Conservation (phyloP, 176 grass and related monocot genomes). For the Cenchrus fungigraminus region DNA sequence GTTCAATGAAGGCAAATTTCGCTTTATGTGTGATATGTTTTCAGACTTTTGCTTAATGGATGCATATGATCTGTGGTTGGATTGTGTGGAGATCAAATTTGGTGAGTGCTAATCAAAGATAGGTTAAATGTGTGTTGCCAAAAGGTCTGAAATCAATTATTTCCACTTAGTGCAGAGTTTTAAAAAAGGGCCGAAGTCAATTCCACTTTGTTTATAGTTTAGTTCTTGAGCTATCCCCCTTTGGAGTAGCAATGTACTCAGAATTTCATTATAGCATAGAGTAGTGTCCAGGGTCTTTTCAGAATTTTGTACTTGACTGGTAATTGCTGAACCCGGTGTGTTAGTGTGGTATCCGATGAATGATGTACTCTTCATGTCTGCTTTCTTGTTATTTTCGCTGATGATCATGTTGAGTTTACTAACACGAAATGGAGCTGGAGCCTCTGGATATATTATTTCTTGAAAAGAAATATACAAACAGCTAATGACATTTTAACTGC, state of each 20-base stretch:
- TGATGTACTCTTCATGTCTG: neutral
- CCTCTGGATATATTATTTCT: neutral
- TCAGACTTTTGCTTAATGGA: neutral
- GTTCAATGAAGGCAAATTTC: neutral
- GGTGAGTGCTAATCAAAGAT: neutral
- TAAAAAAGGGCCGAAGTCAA: too few species aligned
- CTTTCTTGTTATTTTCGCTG: neutral
- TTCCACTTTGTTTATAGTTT: neutral
- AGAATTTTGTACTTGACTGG: neutral
- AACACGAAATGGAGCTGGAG: neutral
- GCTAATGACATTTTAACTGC: neutral
- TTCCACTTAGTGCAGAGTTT: neutral
- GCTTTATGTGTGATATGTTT: neutral
- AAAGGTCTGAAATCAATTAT: neutral
- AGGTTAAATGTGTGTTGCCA: neutral
- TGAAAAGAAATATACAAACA: neutral
- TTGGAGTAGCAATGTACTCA: neutral
- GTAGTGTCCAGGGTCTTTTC: neutral
- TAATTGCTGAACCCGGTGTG: neutral
- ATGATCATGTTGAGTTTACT: neutral
- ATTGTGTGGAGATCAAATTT: neutral
- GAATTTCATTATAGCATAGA: neutral
- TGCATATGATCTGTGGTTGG: neutral
- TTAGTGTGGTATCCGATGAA: neutral
- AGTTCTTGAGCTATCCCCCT: neutral